Evolutionary conservation across 257 asterid genomes (phyloP), one percentile per base, ranked within the genome.

Genomic region (Primulina huaijiensis): DNA sequence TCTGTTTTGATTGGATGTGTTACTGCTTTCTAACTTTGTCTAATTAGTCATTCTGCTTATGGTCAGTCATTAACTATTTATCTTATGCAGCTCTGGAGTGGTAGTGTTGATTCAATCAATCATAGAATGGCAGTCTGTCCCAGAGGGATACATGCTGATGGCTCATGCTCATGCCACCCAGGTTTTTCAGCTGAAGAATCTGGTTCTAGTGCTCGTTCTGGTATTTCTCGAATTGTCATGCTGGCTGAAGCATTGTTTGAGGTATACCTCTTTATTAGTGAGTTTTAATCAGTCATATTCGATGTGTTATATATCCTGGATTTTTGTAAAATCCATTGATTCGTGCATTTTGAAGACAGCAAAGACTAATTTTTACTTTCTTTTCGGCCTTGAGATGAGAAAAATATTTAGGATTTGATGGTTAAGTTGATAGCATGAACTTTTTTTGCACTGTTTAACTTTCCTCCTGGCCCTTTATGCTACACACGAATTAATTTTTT

Each of bases 171-270:
- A 29, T 92, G 98, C 78, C 87, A 82, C 50, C 75, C 90, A 60
- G 81, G 81, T 78, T 82, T 87, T 73, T 76, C 82, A 78, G 71
- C 81, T 61, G 86, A 76, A 71, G 92, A 85, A 72, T 70, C 87
- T 75, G 88, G 88, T 31, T 72, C 86, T 74, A 88, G 88, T 34
- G 73, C 88, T 62, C 92, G 92, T 66, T 92, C 94, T 64, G 91
- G 98, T 70, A 81, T 92, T 75, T 87, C 96, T 57, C 86, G 96
- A 58, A 88, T 92, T 70, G 89, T 92, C 65, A 88, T 92, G 96
- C 91, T 92, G 71, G 98, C 95, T 52, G 98, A 92, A 83, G 96
- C 98, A 62, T 80, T 92, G 70, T 92, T 92, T 82, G 97, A 92
- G 98, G 97, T 90, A 82, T 59, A 77, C n/a, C 66, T 64, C 56